These are phyloP conservation scores for Colletotrichum ledebouriae DNA, from an alignment of 2,329 filamentous ascomycete species.

Conservation along the genomic window DNA sequence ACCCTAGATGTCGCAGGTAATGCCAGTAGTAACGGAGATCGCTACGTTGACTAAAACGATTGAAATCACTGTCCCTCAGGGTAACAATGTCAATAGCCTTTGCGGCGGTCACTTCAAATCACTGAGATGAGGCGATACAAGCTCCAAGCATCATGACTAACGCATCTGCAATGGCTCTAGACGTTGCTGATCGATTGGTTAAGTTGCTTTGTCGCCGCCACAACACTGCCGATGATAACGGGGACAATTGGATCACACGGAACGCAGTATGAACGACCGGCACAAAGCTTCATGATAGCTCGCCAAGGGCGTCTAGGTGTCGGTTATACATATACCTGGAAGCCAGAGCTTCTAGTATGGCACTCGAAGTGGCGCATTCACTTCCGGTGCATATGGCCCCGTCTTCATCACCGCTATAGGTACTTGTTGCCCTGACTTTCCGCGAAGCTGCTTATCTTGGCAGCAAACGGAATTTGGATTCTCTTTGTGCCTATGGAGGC, in stretches of 20 bases:
- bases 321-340: neutral
- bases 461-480: neutral
- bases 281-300: neutral
- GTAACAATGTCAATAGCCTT: neutral
- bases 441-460: neutral
- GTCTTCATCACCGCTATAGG: neutral
- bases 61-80: neutral
- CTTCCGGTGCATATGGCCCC: neutral
- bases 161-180: neutral
- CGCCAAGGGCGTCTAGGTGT: neutral
- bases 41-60: neutral
- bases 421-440: neutral
- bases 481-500: neutral
- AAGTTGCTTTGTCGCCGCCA: neutral
- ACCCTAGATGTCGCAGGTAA: conserved; percentile 1
- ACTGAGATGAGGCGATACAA: neutral
- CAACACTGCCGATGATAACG: neutral
- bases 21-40: neutral
- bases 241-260: neutral
- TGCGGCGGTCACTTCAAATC: neutral
- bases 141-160: neutral
- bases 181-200: neutral
- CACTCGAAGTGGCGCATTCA: neutral
- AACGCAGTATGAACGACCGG: neutral
- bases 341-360: neutral